Conservation (phyloP, 176 grass and related monocot species). For the Dactylis glomerata region DNA sequence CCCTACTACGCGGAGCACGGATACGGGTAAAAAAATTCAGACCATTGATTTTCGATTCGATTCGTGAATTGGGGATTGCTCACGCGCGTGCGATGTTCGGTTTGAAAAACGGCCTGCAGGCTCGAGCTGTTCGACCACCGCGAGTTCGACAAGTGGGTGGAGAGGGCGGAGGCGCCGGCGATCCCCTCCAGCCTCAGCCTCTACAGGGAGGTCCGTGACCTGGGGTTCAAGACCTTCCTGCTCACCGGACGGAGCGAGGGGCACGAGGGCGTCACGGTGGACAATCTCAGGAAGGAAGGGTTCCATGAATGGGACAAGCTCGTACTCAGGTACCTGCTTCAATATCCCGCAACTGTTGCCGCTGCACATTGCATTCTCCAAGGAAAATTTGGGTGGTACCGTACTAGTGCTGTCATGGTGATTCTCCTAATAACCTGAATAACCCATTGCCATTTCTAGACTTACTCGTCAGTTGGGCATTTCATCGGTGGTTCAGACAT, state of each 20-base stretch:
- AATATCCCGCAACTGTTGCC: not conserved
- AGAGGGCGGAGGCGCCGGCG: constrained; percentile 56
- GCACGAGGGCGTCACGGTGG: constrained; percentile 41
- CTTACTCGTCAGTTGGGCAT: not conserved
- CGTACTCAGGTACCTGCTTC: constrained; percentile 52
- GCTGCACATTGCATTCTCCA: not conserved
- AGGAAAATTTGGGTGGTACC: not conserved
- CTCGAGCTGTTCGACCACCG: constrained; percentile 48
- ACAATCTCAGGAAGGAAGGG: constrained; percentile 60
- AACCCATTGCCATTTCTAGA: not conserved
- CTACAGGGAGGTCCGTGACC: constrained; percentile 53
- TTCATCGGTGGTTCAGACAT: no score
- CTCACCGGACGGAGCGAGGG: constrained; percentile 67
- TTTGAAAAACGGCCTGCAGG: constrained; percentile 16
- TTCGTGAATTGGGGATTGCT: not conserved
- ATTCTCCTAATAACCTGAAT: not conserved
- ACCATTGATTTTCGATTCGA: not conserved
- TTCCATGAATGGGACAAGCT: constrained; percentile 77
- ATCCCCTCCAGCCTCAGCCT: constrained; percentile 62
- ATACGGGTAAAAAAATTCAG: constrained; percentile 33
- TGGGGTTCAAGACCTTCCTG: constrained; percentile 65
- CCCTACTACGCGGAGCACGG: constrained; percentile 68
- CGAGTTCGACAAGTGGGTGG: constrained; percentile 72
- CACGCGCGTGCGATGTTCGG: not conserved
- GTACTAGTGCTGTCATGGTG: not conserved